Evolutionary conservation across 1,284 basidiomycete genomes (phyloP).

Genomic region (Rhodofomes roseus): DNA sequence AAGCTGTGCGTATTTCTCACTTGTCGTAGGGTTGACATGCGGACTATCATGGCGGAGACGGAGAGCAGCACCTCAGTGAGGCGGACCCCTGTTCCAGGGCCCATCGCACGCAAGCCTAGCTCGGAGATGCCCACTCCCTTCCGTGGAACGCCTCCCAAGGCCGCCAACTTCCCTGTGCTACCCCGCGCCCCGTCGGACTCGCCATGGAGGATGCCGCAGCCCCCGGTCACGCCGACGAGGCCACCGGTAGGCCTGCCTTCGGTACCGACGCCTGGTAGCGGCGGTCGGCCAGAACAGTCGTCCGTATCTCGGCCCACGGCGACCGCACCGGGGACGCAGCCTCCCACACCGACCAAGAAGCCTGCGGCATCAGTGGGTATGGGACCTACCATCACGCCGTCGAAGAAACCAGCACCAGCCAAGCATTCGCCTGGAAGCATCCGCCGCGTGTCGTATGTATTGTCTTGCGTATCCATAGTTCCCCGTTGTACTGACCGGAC

Average conservation of each 20-base stretch:
- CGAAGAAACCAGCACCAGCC: slow-evolving; percentile 36
- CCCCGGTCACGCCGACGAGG: slow-evolving; percentile 6
- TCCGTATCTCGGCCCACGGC: slow-evolving; percentile 8
- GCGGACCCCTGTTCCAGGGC: neutral
- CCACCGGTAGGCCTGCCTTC: neutral
- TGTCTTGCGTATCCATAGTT: neutral
- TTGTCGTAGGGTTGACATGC: slow-evolving; percentile 68
- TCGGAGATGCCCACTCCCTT: neutral
- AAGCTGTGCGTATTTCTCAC: slow-evolving; percentile 1
- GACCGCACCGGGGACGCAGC: slow-evolving; percentile 4
- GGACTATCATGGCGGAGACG: slow-evolving; percentile 82
- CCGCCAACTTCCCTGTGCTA: neutral
- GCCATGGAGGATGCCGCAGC: slow-evolving; percentile 16
- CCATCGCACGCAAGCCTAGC: slow-evolving; percentile 6
- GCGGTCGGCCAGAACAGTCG: neutral
- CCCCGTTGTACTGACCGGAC: neutral
- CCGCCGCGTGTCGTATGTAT: slow-evolving; percentile 49
- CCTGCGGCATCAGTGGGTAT: slow-evolving; percentile 31
- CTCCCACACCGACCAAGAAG: slow-evolving; percentile 5
- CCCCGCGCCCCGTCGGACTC: slow-evolving; percentile 10
- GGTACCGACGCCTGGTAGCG: slow-evolving; percentile 4
- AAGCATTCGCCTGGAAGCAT: slow-evolving; percentile 27
- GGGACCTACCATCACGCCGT: slow-evolving; percentile 60
- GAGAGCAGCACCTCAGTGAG: slow-evolving; percentile 30
- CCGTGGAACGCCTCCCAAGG: neutral